phyloP scores from a whole-genome alignment of 495 filamentous ascomycete genomes.

The Cercophora newfieldiana region DNA sequence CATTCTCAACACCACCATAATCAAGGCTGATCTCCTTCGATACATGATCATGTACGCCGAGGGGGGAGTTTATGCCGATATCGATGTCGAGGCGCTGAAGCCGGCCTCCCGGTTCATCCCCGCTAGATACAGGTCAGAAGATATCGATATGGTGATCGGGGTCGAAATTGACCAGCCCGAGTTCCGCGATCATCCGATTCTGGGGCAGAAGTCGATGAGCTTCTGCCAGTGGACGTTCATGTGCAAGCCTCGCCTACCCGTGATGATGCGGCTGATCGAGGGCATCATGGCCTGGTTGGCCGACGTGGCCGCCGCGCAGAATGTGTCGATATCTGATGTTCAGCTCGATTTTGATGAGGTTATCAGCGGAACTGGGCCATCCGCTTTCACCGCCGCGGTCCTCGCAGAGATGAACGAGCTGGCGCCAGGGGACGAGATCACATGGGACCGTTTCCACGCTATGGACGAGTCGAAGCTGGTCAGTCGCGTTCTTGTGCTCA shows the following conservation, averaged over 20 bases:
- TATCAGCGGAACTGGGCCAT: slow-evolving; percentile 62
- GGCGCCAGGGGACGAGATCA: slow-evolving; percentile 29
- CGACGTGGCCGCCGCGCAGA: slow-evolving; percentile 49
- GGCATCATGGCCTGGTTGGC: slow-evolving; percentile 58
- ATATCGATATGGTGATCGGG: slow-evolving; percentile 61
- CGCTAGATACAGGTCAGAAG: slow-evolving; percentile 39
- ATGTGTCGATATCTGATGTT: slow-evolving; percentile 50
- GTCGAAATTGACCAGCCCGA: slow-evolving; percentile 64
- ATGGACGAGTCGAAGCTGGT: slow-evolving; percentile 57
- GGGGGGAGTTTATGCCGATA: slow-evolving; percentile 57
- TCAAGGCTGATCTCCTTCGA: slow-evolving; percentile 58
- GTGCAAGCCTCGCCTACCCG: slow-evolving; percentile 56
- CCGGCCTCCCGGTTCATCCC: slow-evolving; percentile 52
- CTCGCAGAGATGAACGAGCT: slow-evolving; percentile 53
- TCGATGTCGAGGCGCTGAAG: slow-evolving; percentile 55
- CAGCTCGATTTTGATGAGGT: slow-evolving; percentile 64
- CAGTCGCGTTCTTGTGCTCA: slow-evolving; percentile 56
- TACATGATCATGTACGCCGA: slow-evolving; percentile 57
- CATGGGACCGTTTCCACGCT: slow-evolving; percentile 58
- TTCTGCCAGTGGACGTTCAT: slow-evolving; percentile 70
- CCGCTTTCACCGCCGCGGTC: slow-evolving; percentile 60
- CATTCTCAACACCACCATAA: slow-evolving; percentile 55
- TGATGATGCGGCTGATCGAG: slow-evolving; percentile 59
- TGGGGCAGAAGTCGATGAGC: slow-evolving; percentile 57
- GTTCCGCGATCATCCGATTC: slow-evolving; percentile 57